Base-by-base conservation (phyloP, 345 rosid species). In the Eucalyptus cloeziana region DNA sequence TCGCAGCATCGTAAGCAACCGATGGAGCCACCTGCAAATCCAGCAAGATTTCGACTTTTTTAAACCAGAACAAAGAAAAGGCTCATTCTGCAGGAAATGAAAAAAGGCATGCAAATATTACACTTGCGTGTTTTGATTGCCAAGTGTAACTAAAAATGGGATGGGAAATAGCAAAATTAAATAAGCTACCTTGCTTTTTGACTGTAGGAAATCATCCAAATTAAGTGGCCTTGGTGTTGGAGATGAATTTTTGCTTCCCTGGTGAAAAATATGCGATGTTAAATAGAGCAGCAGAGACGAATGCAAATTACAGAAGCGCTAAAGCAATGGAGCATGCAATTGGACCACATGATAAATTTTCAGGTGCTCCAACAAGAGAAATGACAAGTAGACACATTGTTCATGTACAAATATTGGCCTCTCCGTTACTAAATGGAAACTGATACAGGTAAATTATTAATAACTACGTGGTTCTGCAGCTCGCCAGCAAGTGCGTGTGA, bases 21-120 rank as follows among this genome's bases (percentile, higher is more conserved):
- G 99, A 98, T 5, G 99, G 99, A 40, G 99, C 99, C 37, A 97
- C 99, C 99, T 98, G 89, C 25, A 80, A 7, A 37, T 5, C 60
- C 79, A 8, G 12, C 60, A 14, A 85, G 10, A 60, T 31, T 37
- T 49, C 10, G 13, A 86, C 85, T 60, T 5, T 85, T 76, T 76
- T 19, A 76, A 24, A 76, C 14, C 11, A 31, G 33, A 19, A 3
- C 25, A n/a, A 33, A 7, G 37, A 43, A 79, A 88, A 56, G 21
- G 37, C 43, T 9, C 47, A 37, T 5, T 45, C 31, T 67, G 83
- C 86, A 67, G 89, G 31, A 87, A 43, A 64, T 15, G 25, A 9
- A 69, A 31, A 31, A 67, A 33, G 44, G 44, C 80, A 17, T 69
- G 44, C 80, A 69, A 69, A 8, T 67, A 47, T 43, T 19, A 47